Conservation (phyloP, 768 basidiomycete species). For the Gautieria morchelliformis region DNA sequence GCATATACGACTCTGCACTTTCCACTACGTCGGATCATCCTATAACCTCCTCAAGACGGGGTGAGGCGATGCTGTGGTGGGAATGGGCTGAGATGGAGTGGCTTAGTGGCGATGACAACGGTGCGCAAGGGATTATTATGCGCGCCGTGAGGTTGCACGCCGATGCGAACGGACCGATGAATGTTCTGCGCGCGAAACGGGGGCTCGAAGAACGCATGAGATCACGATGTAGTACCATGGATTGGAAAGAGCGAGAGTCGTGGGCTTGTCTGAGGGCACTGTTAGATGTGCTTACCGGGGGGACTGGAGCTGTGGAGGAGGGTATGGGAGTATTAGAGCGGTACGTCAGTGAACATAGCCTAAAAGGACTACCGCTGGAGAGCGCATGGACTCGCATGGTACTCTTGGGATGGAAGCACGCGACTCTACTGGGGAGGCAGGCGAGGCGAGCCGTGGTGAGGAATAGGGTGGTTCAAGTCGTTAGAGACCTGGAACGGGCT, state of each 20-base stretch:
- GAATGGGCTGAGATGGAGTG: slow-evolving; percentile 84
- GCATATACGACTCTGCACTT: slow-evolving; percentile 65
- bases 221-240: slow-evolving; percentile 15
- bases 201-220: slow-evolving; percentile 43
- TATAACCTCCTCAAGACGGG: slow-evolving; percentile 23
- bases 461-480: slow-evolving; percentile 42
- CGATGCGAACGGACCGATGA: slow-evolving; percentile 37
- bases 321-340: slow-evolving; percentile 32
- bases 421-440: slow-evolving; percentile 42
- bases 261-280: slow-evolving; percentile 62
- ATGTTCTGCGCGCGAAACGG: slow-evolving; percentile 55
- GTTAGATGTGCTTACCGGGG: slow-evolving; percentile 48
- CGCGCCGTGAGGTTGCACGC: slow-evolving; percentile 41
- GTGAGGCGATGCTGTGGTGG: slow-evolving; percentile 53
- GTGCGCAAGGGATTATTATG: slow-evolving; percentile 44
- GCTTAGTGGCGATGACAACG: slow-evolving; percentile 42
- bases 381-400: slow-evolving; percentile 42
- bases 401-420: slow-evolving; percentile 52
- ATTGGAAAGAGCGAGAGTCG: slow-evolving; percentile 50
- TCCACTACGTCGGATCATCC: slow-evolving; percentile 27
- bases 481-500: slow-evolving; percentile 22
- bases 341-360: slow-evolving; percentile 12
- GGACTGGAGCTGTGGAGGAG: slow-evolving; percentile 22
- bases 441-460: slow-evolving; percentile 50
- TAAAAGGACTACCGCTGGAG: slow-evolving; percentile 35